These are phyloP conservation scores for Globisporangium viniferum DNA, from an alignment of 352 stramenopile genomes.

Conservation along the genomic window DNA sequence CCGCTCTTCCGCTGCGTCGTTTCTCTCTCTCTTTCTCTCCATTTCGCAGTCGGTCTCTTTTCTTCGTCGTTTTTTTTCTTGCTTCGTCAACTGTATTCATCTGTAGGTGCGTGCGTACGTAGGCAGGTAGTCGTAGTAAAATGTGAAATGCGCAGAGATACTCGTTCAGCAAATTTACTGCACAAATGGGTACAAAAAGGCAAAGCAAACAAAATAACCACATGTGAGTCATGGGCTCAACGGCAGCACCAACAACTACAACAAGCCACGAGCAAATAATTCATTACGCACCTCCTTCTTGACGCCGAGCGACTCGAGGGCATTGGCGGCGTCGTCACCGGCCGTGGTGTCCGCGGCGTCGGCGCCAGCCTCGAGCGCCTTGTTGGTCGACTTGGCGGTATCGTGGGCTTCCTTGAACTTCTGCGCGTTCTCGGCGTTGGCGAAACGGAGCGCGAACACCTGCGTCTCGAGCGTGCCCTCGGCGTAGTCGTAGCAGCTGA, in stretches of 20 bases:
- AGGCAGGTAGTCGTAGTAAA: constrained; percentile 7
- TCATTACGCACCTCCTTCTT: constrained; percentile 66
- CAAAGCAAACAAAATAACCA: not conserved
- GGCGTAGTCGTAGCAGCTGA: constrained; percentile 97
- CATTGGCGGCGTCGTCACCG: constrained; percentile 92
- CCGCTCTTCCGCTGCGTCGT: not conserved
- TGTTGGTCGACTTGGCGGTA: constrained; percentile 92
- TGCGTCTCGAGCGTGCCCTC: constrained; percentile 92
- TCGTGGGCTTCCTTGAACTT: constrained; percentile 97
- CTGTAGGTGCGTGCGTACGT: constrained; percentile 12
- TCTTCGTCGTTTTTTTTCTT: constrained; percentile 6
- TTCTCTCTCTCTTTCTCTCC: not conserved
- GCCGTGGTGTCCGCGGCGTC: constrained; percentile 89
- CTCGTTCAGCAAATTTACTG: constrained; percentile 18
- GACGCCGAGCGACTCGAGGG: constrained; percentile 87
- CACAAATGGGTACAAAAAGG: constrained; percentile 2
- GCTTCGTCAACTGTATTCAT: constrained; percentile 17
- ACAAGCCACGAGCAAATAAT: not conserved
- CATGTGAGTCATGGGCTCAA: not conserved
- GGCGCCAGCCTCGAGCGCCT: constrained; percentile 89
- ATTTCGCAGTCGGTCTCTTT: constrained; percentile 6
- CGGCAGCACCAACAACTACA: not conserved
- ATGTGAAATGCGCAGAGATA: constrained; percentile 11
- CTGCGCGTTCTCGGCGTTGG: constrained; percentile 93
- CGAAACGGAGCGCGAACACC: constrained; percentile 92